A percentile compares a stretch with the other conserved stretches of the same genome.
Conservation (phyloP, 2,329 filamentous ascomycete genomes). For the Calonectria pauciramosa region DNA sequence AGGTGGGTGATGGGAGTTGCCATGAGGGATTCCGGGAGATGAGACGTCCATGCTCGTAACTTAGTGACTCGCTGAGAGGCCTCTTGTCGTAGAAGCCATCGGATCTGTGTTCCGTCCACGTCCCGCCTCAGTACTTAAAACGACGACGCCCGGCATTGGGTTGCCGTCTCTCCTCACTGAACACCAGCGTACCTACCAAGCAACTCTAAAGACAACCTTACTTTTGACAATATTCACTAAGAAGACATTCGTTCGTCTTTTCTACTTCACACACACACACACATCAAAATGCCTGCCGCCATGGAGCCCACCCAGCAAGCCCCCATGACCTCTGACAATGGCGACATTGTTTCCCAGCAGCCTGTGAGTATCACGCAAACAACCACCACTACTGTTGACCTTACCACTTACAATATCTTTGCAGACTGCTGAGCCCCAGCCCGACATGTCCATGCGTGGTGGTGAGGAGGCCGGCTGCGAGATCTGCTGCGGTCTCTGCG, state of each 20-base stretch:
- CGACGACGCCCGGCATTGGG: slow-evolving; percentile 26
- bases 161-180: slow-evolving; percentile 25
- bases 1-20: not conserved
- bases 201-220: slow-evolving; percentile 31
- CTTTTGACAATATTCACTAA: slow-evolving; percentile 16
- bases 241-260: slow-evolving; percentile 1
- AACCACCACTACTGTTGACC: not conserved
- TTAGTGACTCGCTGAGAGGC: slow-evolving; percentile 6
- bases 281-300: slow-evolving; percentile 55
- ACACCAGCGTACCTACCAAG: slow-evolving; percentile 26
- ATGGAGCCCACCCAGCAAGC: slow-evolving; percentile 59
- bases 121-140: slow-evolving; percentile 33
- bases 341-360: slow-evolving; percentile 56
- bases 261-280: slow-evolving; percentile 11
- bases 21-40: slow-evolving; percentile 4
- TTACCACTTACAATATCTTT: not conserved
- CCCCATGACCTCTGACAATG: slow-evolving; percentile 56
- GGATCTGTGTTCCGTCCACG: slow-evolving; percentile 14
- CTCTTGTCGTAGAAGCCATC: slow-evolving; percentile 14
- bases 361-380: slow-evolving; percentile 51
- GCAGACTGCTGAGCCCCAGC: slow-evolving; percentile 56
- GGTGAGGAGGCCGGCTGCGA: slow-evolving; percentile 62
- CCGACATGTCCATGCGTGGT: slow-evolving; percentile 58
- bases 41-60: not conserved
- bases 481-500: slow-evolving; percentile 61